These are phyloP conservation scores for Volvox africanus DNA, from an alignment of 139 green algal genomes.

Conservation along the genomic window DNA sequence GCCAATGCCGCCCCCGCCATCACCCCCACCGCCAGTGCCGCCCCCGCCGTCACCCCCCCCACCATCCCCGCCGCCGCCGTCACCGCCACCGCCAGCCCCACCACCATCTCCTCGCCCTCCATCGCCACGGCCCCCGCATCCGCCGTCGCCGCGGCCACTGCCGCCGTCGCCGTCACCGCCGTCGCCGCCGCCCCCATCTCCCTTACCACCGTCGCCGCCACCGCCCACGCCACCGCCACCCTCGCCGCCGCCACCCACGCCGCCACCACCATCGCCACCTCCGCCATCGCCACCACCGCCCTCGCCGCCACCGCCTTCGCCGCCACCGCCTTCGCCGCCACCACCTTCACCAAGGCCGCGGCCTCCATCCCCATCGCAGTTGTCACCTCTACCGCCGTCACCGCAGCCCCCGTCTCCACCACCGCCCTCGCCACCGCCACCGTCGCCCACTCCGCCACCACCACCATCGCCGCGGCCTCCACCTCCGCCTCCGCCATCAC, in stretches of 20 bases:
- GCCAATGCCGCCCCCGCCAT: not conserved
- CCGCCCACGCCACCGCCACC: not conserved
- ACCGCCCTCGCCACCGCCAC: not conserved
- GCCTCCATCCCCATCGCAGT: not conserved
- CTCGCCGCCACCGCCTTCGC: not conserved
- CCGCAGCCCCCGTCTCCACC: not conserved
- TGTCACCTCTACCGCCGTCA: not conserved
- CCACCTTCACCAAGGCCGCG: not conserved
- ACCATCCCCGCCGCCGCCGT: not conserved
- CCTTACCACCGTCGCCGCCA: not conserved
- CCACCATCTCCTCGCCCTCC: not conserved
- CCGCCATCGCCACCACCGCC: not conserved
- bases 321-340: not conserved
- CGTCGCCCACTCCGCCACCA: not conserved
- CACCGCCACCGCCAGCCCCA: not conserved
- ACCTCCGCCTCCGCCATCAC: not conserved
- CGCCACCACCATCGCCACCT: not conserved
- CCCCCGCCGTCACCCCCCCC: not conserved
- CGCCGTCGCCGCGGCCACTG: not conserved
- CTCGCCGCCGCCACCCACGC: not conserved
- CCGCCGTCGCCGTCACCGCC: not conserved
- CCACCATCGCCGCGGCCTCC: not conserved
- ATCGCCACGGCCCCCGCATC: not conserved
- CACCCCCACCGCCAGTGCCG: not conserved
- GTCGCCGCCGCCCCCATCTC: not conserved